phyloP scores from a whole-genome alignment of 805 yeast species.

The Deakozyma indianensis region DNA sequence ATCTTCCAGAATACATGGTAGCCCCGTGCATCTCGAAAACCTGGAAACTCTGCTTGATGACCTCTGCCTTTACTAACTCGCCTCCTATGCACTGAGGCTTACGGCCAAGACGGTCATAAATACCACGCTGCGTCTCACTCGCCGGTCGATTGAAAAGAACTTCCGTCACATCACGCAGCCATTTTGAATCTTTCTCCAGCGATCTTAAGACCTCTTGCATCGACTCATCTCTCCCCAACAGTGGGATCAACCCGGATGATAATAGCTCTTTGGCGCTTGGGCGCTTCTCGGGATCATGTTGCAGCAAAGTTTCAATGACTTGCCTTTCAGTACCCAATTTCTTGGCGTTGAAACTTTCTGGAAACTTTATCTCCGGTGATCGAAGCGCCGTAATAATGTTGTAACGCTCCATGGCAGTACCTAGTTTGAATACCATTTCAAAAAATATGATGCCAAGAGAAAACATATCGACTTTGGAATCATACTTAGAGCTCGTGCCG shows the following conservation, averaged over 20 bases:
- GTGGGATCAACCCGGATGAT: conserved; percentile 73
- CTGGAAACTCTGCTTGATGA: conserved; percentile 42
- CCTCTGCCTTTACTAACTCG: conserved; percentile 42
- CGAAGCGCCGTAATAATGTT: conserved; percentile 55
- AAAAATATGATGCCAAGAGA: conserved; percentile 90
- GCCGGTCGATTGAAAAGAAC: conserved; percentile 78
- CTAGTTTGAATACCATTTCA: conserved; percentile 77
- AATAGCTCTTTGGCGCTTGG: conserved; percentile 69
- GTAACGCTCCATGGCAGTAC: conserved; percentile 92
- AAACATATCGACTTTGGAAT: conserved; percentile 91
- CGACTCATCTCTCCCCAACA: conserved; percentile 78
- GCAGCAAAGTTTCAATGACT: conserved; percentile 51
- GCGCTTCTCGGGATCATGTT: conserved; percentile 64
- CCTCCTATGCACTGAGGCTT: conserved; percentile 23
- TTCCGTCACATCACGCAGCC: conserved; percentile 86
- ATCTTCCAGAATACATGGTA: conserved; percentile 50
- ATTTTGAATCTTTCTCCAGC: conserved; percentile 78
- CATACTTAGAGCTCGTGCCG: conserved; percentile 27
- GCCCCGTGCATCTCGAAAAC: conserved; percentile 81
- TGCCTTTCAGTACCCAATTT: conserved; percentile 45
- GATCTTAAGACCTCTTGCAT: conserved; percentile 79
- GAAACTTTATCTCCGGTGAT: conserved; percentile 46
- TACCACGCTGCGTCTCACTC: conserved; percentile 66
- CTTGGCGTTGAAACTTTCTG: conserved; percentile 43
- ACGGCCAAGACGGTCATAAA: conserved; percentile 41